Evolutionary conservation across 768 basidiomycete species (phyloP).

Genomic region (Tricholoma bakamatsutake): DNA sequence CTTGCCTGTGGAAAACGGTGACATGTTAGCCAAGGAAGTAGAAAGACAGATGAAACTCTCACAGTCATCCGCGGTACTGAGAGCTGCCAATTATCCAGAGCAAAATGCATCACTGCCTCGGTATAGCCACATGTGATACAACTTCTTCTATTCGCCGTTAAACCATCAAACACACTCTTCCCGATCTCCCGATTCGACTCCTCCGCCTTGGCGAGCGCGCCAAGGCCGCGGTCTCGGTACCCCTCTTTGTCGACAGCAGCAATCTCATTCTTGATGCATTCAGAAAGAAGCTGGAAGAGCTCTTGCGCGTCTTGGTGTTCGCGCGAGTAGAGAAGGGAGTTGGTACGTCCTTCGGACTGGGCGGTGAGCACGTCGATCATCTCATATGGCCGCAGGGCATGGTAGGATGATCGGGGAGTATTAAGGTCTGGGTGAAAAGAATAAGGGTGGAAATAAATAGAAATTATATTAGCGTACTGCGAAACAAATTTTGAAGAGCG

Average conservation of each 20-base stretch:
- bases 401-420: constrained; percentile 48
- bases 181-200: constrained; percentile 31
- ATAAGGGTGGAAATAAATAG: background rate
- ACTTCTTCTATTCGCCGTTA: constrained; percentile 85
- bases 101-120: constrained; percentile 89
- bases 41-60: constrained; percentile 23
- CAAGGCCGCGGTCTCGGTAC: constrained; percentile 64
- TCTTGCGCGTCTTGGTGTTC: constrained; percentile 99
- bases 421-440: constrained; percentile 48
- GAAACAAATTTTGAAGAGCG: constrained; percentile 64
- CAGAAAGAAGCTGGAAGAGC: constrained; percentile 90
- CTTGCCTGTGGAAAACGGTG: constrained; percentile 35
- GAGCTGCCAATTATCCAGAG: constrained; percentile 82
- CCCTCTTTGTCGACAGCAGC: constrained; percentile 66
- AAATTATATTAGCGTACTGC: constrained; percentile 38
- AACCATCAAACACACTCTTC: constrained; percentile 80
- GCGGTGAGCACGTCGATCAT: constrained; percentile 67
- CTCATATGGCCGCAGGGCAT: constrained; percentile 63
- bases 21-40: background rate
- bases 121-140: constrained; percentile 91
- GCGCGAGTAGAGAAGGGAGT: constrained; percentile 74
- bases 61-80: constrained; percentile 62
- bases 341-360: constrained; percentile 44
- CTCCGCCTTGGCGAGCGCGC: constrained; percentile 33
- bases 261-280: constrained; percentile 85